A percentile compares a stretch with the other conserved stretches of the same genome.
These are phyloP conservation scores for Komagataea norvegica DNA, from an alignment of 1,139 yeast species.

Conservation along the genomic window DNA sequence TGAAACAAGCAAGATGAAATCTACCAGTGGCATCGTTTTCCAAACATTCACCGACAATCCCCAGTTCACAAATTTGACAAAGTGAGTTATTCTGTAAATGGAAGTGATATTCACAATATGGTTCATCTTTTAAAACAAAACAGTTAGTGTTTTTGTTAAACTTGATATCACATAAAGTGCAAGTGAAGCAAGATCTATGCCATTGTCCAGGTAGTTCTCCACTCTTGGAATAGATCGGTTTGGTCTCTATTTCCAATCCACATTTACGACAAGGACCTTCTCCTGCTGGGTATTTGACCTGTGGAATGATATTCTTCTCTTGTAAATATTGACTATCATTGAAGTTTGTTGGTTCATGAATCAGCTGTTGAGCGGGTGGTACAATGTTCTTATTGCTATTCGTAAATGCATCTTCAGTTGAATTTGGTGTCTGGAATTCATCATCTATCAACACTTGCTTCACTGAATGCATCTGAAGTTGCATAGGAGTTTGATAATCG, in stretches of 20 bases:
- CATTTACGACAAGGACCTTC: constrained; percentile 75
- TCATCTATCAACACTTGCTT: constrained; percentile 9
- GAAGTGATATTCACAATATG: constrained; percentile 80
- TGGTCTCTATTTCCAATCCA: constrained; percentile 40
- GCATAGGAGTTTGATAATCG: constrained; percentile 6
- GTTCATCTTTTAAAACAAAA: constrained; percentile 72
- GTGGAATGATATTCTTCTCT: not conserved
- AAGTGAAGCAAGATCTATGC: constrained; percentile 84
- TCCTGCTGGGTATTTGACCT: constrained; percentile 47
- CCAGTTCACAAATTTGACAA: constrained; percentile 64
- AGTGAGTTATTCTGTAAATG: constrained; percentile 71
- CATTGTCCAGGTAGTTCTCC: constrained; percentile 89
- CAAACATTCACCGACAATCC: constrained; percentile 88
- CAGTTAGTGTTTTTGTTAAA: constrained; percentile 66
- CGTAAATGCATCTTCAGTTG: too few relatives aligned
- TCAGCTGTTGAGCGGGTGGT: not conserved
- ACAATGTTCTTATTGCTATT: not conserved
- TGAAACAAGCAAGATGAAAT: constrained; percentile 62
- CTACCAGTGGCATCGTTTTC: constrained; percentile 67
- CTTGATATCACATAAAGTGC: constrained; percentile 53
- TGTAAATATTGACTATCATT: not conserved
- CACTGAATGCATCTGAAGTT: constrained; percentile 13
- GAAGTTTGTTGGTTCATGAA: not conserved
- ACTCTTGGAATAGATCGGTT: constrained; percentile 64
- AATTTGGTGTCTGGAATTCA: constrained; percentile 1